These are phyloP conservation scores for Globisporangium apiculatum DNA, from an alignment of 352 stramenopile genomes.

Conservation along the genomic window DNA sequence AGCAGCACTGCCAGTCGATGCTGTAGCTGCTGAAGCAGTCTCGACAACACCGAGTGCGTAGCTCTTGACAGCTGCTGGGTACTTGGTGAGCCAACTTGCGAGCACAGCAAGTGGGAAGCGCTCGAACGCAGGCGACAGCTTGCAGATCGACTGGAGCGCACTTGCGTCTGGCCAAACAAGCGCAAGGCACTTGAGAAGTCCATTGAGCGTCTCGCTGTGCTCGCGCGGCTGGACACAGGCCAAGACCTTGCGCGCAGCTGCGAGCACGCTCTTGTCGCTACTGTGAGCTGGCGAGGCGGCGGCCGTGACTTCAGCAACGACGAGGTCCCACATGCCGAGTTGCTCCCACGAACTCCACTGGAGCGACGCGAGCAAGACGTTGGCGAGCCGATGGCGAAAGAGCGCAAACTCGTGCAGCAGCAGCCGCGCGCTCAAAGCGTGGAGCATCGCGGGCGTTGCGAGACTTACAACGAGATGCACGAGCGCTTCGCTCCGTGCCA, in stretches of 20 bases:
- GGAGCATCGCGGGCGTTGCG: slow-evolving; percentile 54
- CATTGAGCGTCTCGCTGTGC: slow-evolving; percentile 63
- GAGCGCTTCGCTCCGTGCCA: slow-evolving; percentile 52
- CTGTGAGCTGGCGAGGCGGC: neutral
- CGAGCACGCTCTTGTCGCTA: slow-evolving; percentile 47
- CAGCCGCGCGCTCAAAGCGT: slow-evolving; percentile 48
- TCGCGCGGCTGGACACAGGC: slow-evolving; percentile 68
- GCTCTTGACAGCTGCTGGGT: slow-evolving; percentile 43
- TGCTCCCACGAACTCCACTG: slow-evolving; percentile 84
- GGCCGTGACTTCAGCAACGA: slow-evolving; percentile 49
- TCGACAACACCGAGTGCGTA: slow-evolving; percentile 47
- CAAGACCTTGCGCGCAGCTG: slow-evolving; percentile 67
- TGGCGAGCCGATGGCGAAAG: slow-evolving; percentile 61
- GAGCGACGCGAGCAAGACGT: slow-evolving; percentile 65
- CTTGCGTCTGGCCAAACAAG: slow-evolving; percentile 58
- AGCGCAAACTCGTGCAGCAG: slow-evolving; percentile 73
- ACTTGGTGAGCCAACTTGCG: slow-evolving; percentile 66
- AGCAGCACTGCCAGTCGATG: neutral
- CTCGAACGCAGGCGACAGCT: slow-evolving; percentile 51
- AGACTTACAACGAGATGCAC: slow-evolving; percentile 60
- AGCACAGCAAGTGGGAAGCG: slow-evolving; percentile 65
- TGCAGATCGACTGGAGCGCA: slow-evolving; percentile 72
- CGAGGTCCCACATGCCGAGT: slow-evolving; percentile 72
- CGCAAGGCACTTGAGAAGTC: slow-evolving; percentile 68
- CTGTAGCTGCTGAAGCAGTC: slow-evolving; percentile 9